These are phyloP conservation scores for Mucor racemosus DNA, from an alignment of 371 early-diverging fungal genomes.

Conservation along the genomic window DNA sequence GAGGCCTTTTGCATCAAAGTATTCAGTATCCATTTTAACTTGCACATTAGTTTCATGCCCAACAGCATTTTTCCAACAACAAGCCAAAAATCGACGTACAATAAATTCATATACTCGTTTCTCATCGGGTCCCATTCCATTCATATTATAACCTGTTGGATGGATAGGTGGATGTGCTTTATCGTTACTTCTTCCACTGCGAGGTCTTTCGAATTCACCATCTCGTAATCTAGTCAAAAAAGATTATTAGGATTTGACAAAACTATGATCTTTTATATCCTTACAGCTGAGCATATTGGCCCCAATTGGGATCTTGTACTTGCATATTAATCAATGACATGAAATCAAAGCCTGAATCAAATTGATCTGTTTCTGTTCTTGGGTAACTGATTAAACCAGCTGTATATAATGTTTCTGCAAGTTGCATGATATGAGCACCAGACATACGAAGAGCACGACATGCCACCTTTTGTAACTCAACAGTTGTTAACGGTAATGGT, in stretches of 20 bases:
- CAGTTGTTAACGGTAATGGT: constrained; percentile 94
- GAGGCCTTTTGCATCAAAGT: constrained; percentile 78
- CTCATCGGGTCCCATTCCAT: constrained; percentile 74
- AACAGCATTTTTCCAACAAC: constrained; percentile 94
- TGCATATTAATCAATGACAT: constrained; percentile 72
- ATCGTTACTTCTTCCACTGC: constrained; percentile 94
- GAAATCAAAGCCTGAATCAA: constrained; percentile 80
- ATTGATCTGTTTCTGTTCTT: constrained; percentile 99
- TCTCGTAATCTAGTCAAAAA: constrained; percentile 58
- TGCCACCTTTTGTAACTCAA: constrained; percentile 93
- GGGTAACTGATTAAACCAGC: constrained; percentile 98
- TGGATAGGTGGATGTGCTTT: constrained; percentile 99
- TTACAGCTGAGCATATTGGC: constrained; percentile 69
- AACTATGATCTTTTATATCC: constrained; percentile 1
- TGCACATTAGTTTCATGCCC: constrained; percentile 87
- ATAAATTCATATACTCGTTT: constrained; percentile 92
- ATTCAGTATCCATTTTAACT: constrained; percentile 71
- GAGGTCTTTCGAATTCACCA: constrained; percentile 82
- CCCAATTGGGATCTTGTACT: constrained; percentile 63
- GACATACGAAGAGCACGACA: constrained; percentile 75
- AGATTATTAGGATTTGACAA: background rate
- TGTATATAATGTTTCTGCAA: constrained; percentile 89
- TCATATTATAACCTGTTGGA: constrained; percentile 71
- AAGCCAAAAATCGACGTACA: constrained; percentile 92
- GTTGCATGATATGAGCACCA: constrained; percentile 86